Conservation (phyloP, 371 early-diverging fungal species). For the Dichotomocladium elegans region DNA sequence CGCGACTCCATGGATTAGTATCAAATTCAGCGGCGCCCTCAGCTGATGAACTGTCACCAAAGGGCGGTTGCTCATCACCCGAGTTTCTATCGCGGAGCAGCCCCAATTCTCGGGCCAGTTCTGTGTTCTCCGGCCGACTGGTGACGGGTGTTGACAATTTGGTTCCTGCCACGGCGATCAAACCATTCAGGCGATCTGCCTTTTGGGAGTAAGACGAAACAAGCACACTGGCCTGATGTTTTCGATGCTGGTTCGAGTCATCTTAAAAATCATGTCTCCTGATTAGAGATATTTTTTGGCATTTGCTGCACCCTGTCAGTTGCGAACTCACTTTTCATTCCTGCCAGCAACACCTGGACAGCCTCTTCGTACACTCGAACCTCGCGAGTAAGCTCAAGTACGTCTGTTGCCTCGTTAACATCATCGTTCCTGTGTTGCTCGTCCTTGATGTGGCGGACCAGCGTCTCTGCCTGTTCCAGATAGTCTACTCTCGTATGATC, state of each 20-base stretch:
- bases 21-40: slow-evolving; percentile 19
- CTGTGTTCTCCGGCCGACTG: slow-evolving; percentile 25
- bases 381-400: slow-evolving; percentile 19
- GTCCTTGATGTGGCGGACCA: slow-evolving; percentile 21
- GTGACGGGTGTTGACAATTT: slow-evolving; percentile 29
- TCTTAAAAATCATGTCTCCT: slow-evolving; percentile 20
- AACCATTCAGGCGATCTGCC: slow-evolving; percentile 41
- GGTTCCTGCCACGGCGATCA: slow-evolving; percentile 24
- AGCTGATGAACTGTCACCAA: not conserved
- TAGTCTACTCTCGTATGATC: slow-evolving; percentile 30
- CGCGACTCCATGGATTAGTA: slow-evolving; percentile 39
- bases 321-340: slow-evolving; percentile 55
- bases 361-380: slow-evolving; percentile 54
- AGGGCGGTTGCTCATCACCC: not conserved
- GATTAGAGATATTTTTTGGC: not conserved
- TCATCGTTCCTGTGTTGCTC: not conserved
- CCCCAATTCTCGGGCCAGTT: slow-evolving; percentile 37
- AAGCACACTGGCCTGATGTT: slow-evolving; percentile 42
- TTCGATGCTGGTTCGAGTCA: slow-evolving; percentile 50
- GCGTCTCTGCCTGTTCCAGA: slow-evolving; percentile 38
- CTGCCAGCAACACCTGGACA: slow-evolving; percentile 54
- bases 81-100: slow-evolving; percentile 4
- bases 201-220: slow-evolving; percentile 45
- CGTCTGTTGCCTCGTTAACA: slow-evolving; percentile 2
- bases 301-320: not conserved